phyloP scores from a whole-genome alignment of 75 land plant genomes.

The Picea glauca region DNA sequence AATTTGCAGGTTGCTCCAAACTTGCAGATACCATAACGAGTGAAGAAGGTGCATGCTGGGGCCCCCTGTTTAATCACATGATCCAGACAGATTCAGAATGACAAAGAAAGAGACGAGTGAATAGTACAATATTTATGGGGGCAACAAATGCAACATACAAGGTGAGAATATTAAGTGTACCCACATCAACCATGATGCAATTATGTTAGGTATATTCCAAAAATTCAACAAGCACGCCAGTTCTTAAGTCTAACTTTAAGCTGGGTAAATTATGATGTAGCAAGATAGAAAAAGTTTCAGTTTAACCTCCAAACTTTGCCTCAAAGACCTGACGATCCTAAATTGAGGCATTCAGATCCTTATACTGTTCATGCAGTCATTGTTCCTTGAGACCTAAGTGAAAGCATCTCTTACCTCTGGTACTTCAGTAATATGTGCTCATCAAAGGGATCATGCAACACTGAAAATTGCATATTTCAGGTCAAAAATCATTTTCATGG shows the following conservation, averaged over 20 bases:
- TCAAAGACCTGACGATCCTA: not conserved
- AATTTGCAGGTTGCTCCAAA: slow-evolving; percentile 99
- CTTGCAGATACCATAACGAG: slow-evolving; percentile 94
- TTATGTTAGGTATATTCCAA: not conserved
- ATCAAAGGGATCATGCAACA: not conserved
- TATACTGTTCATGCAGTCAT: not conserved
- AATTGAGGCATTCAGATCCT: not conserved
- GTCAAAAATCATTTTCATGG: not conserved
- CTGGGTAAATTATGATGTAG: not conserved
- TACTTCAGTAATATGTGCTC: not conserved
- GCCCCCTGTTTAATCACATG: slow-evolving; percentile 62
- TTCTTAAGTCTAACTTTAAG: not conserved
- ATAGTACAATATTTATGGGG: not conserved
- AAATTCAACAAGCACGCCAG: not conserved
- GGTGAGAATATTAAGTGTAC: not conserved
- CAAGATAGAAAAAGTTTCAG: not conserved
- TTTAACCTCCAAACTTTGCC: not conserved
- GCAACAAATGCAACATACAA: not conserved
- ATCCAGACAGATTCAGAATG: not conserved
- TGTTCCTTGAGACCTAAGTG: not conserved
- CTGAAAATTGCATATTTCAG: not conserved
- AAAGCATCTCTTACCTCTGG: not conserved
- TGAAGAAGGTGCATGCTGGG: slow-evolving; percentile 82
- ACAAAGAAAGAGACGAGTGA: not conserved
- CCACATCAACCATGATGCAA: not conserved